Percentiles rank a stretch among this genome's conserved stretches.
Conservation (phyloP, 2,329 filamentous ascomycete genomes). For the Paramyrothecium roridum region DNA sequence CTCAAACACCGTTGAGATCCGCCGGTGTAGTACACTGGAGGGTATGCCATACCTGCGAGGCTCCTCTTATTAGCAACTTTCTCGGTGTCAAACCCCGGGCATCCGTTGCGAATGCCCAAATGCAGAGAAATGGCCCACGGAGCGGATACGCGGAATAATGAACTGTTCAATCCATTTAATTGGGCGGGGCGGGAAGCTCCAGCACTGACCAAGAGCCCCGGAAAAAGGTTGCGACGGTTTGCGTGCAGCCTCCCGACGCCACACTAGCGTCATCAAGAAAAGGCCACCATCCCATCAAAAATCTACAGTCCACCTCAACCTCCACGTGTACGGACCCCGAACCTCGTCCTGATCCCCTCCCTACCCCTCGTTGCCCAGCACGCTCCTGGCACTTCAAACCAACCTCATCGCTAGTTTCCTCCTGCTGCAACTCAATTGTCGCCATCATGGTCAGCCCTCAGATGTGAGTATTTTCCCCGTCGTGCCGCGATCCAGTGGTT, state of each 20-base stretch:
- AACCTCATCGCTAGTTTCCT: slow-evolving; percentile 2
- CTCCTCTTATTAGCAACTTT: too few relatives aligned
- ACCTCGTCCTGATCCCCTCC: slow-evolving; percentile 6
- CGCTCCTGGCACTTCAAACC: neutral
- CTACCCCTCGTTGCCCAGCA: too few relatives aligned
- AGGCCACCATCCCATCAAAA: slow-evolving; percentile 12
- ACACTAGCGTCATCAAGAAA: slow-evolving; percentile 6
- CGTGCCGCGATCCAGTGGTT: neutral
- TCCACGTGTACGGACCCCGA: slow-evolving; percentile 4
- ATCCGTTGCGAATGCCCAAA: too few relatives aligned
- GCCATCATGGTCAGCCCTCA: slow-evolving; percentile 64
- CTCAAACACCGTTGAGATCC: too few relatives aligned
- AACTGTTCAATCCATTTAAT: too few relatives aligned
- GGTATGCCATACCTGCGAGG: too few relatives aligned
- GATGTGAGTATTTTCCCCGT: slow-evolving; percentile 46
- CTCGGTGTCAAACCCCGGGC: too few relatives aligned
- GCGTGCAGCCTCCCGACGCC: neutral
- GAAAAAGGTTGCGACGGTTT: slow-evolving; percentile 10
- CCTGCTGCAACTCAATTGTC: slow-evolving; percentile 2
- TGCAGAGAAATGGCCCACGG: too few relatives aligned
- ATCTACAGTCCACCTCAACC: slow-evolving; percentile 4
- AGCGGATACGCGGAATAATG: too few relatives aligned
- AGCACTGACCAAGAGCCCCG: slow-evolving; percentile 6
- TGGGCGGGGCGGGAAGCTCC: neutral
- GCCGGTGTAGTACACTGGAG: too few relatives aligned